Base-by-base conservation (phyloP, 495 filamentous ascomycete genomes). In the Aspergillus funiculosus region DNA sequence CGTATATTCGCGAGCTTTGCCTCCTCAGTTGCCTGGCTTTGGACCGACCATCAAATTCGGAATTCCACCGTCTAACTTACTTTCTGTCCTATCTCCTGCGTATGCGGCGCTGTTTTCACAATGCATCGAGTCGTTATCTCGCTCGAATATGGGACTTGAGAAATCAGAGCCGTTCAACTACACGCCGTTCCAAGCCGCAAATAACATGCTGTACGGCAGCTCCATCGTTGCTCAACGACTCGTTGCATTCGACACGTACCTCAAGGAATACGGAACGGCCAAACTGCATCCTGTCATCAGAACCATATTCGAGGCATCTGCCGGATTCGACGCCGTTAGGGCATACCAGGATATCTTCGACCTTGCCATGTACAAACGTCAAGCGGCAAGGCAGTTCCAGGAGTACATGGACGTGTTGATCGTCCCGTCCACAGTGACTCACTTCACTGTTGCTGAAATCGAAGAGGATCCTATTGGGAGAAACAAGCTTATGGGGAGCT, bases 301-400 rank as follows among this genome's bases (percentile, higher is more conserved):
- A n/a, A 26, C 29, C 1, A 43, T 43, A 11, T 43, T 35, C 11
- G 41, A 43, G 18, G 14, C 27, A 8, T 43, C 41, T 3, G 29
- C 41, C 8, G 41, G 41, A 7, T 43, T 43, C 21, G 41, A 43
- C 20, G 41, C 41, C 5, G 41, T 34, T 13, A 20, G 41, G 10
- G 41, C 41, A 5, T 43, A 43, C 20, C 18, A 43, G 19, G 41
- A 43, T 34, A 34, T 43, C 10, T 43, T 43, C n/a, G 9, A 43
- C 10, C 41, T 43, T 17, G 41, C 41, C 6, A 18, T 35, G 5
- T 43, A 43, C 41, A 24, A 43, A n/a, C 41, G 41, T 10, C 41
- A 34, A 25, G 41, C 29, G 1, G 29, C 13, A n/a, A 32, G 14
- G 19, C 18, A 43, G 18, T 43, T 43, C 28, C 19, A 2, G 6